Percentiles rank a stretch among this genome's conserved stretches.
Evolutionary conservation across 2,329 filamentous ascomycete genomes (phyloP).

Genomic region (Aspergillus fischeri): DNA sequence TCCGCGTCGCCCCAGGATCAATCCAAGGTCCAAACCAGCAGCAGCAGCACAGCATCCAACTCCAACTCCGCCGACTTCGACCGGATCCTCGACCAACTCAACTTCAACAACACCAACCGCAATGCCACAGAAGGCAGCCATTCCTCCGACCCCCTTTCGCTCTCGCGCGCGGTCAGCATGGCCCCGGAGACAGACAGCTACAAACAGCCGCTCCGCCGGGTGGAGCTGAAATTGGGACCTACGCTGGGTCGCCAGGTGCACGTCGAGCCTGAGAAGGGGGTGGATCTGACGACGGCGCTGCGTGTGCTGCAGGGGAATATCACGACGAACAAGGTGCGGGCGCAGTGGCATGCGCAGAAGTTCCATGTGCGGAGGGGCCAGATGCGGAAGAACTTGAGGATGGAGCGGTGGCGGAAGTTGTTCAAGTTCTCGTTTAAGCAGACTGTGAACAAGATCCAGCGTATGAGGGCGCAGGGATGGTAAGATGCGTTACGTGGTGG

Average conservation of each 20-base stretch:
- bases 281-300: slow-evolving; percentile 28
- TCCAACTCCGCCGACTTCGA: slow-evolving; percentile 23
- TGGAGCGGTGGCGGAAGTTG: slow-evolving; percentile 40
- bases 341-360: slow-evolving; percentile 31
- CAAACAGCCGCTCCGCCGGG: slow-evolving; percentile 18
- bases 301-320: slow-evolving; percentile 24
- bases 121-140: not conserved
- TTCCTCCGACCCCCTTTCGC: slow-evolving; percentile 9
- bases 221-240: slow-evolving; percentile 35
- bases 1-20: slow-evolving; percentile 4
- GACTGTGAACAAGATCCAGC: slow-evolving; percentile 40
- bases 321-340: slow-evolving; percentile 30
- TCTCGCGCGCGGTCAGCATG: slow-evolving; percentile 19
- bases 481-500: slow-evolving; percentile 15
- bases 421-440: slow-evolving; percentile 43
- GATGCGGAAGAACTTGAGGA: slow-evolving; percentile 37
- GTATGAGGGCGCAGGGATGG: slow-evolving; percentile 46
- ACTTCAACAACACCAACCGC: slow-evolving; percentile 16
- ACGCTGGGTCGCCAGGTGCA: slow-evolving; percentile 33
- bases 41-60: not conserved
- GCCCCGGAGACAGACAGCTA: slow-evolving; percentile 16
- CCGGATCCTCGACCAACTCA: slow-evolving; percentile 30
- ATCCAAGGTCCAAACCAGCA: not conserved
- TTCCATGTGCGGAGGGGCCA: slow-evolving; percentile 42
- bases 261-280: slow-evolving; percentile 31